Evolutionary conservation across 371 early-diverging fungal genomes (phyloP), one percentile per base, ranked within the genome.

Genomic region (Rhizopus arrhizus): DNA sequence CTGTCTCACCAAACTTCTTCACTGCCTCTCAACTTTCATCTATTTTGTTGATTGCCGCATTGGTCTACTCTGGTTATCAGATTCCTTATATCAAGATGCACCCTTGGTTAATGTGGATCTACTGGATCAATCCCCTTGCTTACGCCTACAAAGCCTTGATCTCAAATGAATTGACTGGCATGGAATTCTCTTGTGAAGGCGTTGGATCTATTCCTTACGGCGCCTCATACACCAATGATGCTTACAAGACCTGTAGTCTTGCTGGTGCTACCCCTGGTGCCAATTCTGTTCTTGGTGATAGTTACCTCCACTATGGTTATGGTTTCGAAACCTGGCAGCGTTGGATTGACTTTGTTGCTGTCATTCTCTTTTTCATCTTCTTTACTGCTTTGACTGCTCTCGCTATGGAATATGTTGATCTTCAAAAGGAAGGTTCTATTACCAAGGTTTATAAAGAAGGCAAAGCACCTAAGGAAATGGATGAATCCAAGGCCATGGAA

Each of bases 41-140:
- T 55, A 62, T 81, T 43, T 53, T 82, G 32, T 66, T 91, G 5
- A 60, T 89, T 62, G 72, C 84, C 16, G 64, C 76, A 47, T 76
- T 83, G 53, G 60, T 84, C 34, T 85, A 89, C 56, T 77, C 80
- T 50, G 89, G 91, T 52, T 89, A 89, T 51, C 72, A 83, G 53
- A 80, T 87, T 47, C 85, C 86, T 16, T 81, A 80, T 46, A 53
- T 45, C 0, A 53, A 73, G 3, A 88, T 91, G 87, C 83, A 86
- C 61, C 85, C 84, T 38, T 89, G 87, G 85, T 73, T 90, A 15
- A 74, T 75, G 54, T 89, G 88, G 91, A 80, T 89, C 36, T 85
- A 81, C 29, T 89, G 85, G 82, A 79, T 88, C 51, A 84, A 82
- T 57, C 85, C 91, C 4, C 63, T 89, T n/a, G 77, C 86, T 0